Conservation (phyloP, 1,284 basidiomycete species). For the Moesziomyces antarcticus region DNA sequence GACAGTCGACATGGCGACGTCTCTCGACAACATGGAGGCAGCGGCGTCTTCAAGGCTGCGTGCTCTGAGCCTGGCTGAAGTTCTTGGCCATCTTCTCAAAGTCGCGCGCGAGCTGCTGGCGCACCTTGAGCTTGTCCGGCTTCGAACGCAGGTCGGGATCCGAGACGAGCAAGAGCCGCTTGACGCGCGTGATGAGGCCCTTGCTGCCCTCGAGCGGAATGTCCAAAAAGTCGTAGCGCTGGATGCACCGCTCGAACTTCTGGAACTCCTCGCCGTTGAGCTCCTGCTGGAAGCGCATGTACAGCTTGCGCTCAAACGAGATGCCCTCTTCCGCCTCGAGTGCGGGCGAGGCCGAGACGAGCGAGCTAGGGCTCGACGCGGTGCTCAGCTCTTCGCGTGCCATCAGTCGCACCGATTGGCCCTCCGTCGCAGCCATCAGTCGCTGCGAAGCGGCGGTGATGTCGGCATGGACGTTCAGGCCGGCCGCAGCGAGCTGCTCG, state of each 20-base stretch:
- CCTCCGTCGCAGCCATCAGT: constrained; percentile 28
- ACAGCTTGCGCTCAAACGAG: constrained; percentile 48
- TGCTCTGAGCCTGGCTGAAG: constrained; percentile 25
- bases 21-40: too few species aligned
- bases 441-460: constrained; percentile 35
- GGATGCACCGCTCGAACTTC: constrained; percentile 59
- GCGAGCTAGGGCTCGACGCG: constrained; percentile 25
- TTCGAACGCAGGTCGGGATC: constrained; percentile 48
- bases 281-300: constrained; percentile 53
- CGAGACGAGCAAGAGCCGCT: constrained; percentile 54
- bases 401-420: constrained; percentile 18
- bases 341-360: constrained; percentile 15
- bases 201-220: constrained; percentile 58
- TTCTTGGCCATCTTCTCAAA: constrained; percentile 58
- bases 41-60: not conserved
- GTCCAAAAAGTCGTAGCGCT: constrained; percentile 61
- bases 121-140: constrained; percentile 46
- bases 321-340: constrained; percentile 12
- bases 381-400: constrained; percentile 17
- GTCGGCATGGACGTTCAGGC: constrained; percentile 13
- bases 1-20: too few species aligned
- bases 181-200: constrained; percentile 60
- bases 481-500: constrained; percentile 25
- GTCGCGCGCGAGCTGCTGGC: constrained; percentile 56
- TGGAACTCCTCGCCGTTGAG: constrained; percentile 47